Evolutionary conservation across 176 grass and related monocot genomes (phyloP).

Genomic region (Eleusine indica): DNA sequence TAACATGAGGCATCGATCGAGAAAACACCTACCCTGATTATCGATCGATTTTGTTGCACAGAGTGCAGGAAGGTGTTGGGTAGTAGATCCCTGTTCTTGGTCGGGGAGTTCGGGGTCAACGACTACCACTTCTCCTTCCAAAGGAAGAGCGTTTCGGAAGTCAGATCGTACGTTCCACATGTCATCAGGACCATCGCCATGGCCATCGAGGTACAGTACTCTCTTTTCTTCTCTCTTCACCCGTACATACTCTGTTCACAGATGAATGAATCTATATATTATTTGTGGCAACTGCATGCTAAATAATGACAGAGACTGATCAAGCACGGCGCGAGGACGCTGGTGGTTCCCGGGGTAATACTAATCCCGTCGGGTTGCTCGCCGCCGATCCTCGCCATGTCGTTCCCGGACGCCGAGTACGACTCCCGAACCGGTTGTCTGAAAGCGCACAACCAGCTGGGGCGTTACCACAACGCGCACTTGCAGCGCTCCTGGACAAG

Average conservation of each 20-base stretch:
- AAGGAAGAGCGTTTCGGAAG: not conserved
- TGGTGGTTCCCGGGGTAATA: conserved; percentile 56
- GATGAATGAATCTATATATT: too few species aligned
- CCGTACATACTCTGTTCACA: too few species aligned
- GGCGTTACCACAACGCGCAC: conserved; percentile 35
- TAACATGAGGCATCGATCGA: too few species aligned
- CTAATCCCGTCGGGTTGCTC: conserved; percentile 62
- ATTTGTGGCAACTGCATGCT: too few species aligned
- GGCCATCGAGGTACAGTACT: conserved; percentile 13
- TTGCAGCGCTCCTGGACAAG: not conserved
- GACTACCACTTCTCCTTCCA: conserved; percentile 23
- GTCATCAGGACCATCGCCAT: not conserved
- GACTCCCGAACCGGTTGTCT: conserved; percentile 38
- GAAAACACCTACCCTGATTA: too few species aligned
- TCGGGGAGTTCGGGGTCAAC: conserved; percentile 38
- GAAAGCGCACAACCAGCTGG: conserved; percentile 32
- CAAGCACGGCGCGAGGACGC: conserved; percentile 41
- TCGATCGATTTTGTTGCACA: not conserved
- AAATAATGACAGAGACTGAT: not conserved
- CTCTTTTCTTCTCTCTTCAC: too few species aligned
- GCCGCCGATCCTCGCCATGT: conserved; percentile 20
- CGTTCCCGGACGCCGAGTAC: conserved; percentile 23
- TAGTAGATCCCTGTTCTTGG: conserved; percentile 37
- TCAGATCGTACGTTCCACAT: not conserved
- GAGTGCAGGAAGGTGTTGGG: conserved; percentile 21